Conservation (phyloP, 257 asterid genomes). For the Penstemon newberryi region DNA sequence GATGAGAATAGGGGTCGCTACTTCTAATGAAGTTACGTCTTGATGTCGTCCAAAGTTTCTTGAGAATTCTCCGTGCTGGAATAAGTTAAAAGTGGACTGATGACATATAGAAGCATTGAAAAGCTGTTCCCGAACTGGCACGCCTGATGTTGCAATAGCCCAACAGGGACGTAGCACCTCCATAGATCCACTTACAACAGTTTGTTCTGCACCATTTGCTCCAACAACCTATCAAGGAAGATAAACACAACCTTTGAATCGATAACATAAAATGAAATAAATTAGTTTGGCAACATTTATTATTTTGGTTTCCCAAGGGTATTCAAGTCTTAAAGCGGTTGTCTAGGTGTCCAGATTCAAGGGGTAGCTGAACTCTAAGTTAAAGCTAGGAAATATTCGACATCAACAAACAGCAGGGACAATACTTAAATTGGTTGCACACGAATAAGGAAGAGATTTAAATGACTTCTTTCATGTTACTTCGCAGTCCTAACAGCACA, state of each 20-base stretch:
- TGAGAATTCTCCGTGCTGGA: slow-evolving; percentile 37
- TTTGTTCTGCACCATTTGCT: slow-evolving; percentile 93
- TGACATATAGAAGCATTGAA: slow-evolving; percentile 97
- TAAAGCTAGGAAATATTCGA: no score
- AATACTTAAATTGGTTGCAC: no score
- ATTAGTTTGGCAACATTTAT: no score
- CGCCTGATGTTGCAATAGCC: slow-evolving; percentile 99
- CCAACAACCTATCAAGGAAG: slow-evolving; percentile 70
- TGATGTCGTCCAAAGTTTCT: slow-evolving; percentile 58
- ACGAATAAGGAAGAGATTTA: no score
- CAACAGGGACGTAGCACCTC: slow-evolving; percentile 95
- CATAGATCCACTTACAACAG: slow-evolving; percentile 93
- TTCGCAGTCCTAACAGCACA: no score
- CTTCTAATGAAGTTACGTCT: slow-evolving; percentile 75
- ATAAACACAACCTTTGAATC: not conserved
- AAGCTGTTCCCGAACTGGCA: slow-evolving; percentile 91
- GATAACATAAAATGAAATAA: no score
- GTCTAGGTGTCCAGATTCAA: no score
- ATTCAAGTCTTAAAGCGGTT: no score
- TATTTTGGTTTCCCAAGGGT: no score
- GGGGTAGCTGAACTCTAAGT: no score
- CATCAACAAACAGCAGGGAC: no score
- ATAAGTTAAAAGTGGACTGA: slow-evolving; percentile 81
- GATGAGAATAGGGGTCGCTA: slow-evolving; percentile 88
- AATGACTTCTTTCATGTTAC: no score